Evolutionary conservation across 2,329 filamentous ascomycete genomes (phyloP).

Genomic region (Sphaerulina populicola): DNA sequence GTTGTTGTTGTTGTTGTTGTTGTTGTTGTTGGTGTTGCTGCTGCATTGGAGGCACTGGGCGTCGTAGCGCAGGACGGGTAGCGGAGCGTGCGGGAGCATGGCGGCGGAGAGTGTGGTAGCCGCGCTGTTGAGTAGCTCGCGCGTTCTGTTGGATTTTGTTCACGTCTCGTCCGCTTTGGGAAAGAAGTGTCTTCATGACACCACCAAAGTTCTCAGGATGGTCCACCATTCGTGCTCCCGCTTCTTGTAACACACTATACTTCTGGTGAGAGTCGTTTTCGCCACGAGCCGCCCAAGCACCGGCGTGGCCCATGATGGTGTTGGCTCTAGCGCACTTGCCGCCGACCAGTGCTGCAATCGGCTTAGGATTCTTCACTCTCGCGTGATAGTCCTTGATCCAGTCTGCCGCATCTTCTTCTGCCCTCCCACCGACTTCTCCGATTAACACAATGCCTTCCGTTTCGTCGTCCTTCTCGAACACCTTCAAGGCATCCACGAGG

Average conservation of each 20-base stretch:
- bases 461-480: constrained; percentile 58
- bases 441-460: constrained; percentile 65
- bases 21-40: constrained; percentile 22
- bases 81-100: constrained; percentile 11
- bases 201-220: constrained; percentile 68
- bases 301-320: constrained; percentile 70
- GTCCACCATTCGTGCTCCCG: constrained; percentile 61
- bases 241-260: constrained; percentile 55
- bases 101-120: constrained; percentile 35
- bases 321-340: constrained; percentile 57
- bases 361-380: constrained; percentile 56
- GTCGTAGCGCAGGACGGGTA: constrained; percentile 8
- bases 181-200: constrained; percentile 56
- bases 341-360: constrained; percentile 63
- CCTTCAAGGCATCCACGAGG: constrained; percentile 60
- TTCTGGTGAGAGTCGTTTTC: constrained; percentile 60
- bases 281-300: constrained; percentile 60
- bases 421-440: constrained; percentile 62
- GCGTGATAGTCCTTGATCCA: constrained; percentile 61
- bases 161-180: constrained; percentile 36
- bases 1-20: constrained; percentile 22
- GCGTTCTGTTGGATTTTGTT: constrained; percentile 33
- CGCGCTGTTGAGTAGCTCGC: constrained; percentile 40
- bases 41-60: constrained; percentile 9
- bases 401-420: constrained; percentile 63